Base-by-base conservation (phyloP, 805 yeast species). In the Cephaloascus fragrans region DNA sequence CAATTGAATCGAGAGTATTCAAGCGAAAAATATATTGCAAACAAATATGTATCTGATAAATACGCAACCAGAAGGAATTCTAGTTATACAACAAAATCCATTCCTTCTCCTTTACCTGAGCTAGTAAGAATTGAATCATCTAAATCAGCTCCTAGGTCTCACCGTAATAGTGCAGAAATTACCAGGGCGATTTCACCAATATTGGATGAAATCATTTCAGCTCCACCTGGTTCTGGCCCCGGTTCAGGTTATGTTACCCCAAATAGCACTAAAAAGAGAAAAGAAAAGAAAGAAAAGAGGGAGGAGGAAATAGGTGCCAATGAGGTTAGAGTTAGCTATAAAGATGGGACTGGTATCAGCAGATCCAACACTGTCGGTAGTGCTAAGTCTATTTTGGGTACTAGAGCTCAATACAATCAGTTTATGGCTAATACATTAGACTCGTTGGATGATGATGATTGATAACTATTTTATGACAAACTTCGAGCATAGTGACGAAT, bases 251-350 rank as follows among this genome's bases (percentile, higher is more conserved):
- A n/a, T n/a, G n/a, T n/a, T n/a, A n/a, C n/a, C n/a, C 28, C 28
- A 6, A 23, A 23, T 6, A 23, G 6, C 28, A 23, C 12, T 12
- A 23, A 23, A 12, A 23, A 23, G 12, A 23, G 12, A 8, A 23
- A 23, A 23, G 12, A 6, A 23, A 23, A 23, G 28, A 23, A 23
- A 12, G 28, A 23, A 6, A 6, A 6, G 12, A 42, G 46, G 17
- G 59, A 56, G 19, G 69, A 62, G 23, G 52, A 63, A 39, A 69
- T 69, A 8, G 55, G 63, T 29, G 57, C 59, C 34, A 59, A 61
- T 42, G 64, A 61, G 42, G 56, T 63, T 34, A 55, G 50, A 39
- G 48, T 23, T 6, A 23, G 28, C 12, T 23, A 23, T 23, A 23
- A 23, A 23, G 28, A 23, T 23, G 28, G 28, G 6, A n/a, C 31